Base-by-base conservation (phyloP, 2,329 filamentous ascomycete genomes). In the Fusarium transvaalense region DNA sequence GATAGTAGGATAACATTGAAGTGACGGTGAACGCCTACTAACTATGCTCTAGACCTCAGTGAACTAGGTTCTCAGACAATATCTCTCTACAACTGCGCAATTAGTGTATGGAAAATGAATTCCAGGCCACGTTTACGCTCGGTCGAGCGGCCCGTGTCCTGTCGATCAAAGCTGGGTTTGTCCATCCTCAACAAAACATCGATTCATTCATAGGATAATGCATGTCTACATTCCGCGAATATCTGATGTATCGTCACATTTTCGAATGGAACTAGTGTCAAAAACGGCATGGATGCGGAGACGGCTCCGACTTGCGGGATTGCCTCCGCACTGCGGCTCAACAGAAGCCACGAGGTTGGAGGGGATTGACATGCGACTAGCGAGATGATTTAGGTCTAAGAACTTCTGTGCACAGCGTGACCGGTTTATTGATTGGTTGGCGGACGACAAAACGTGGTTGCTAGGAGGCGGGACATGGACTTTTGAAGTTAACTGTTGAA, bases 221-320 rank as follows among this genome's bases (percentile, higher is more conserved):
- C n/a, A 45, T 21, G 23, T 21, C 32, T 6, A 12, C 17, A 23
- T 7, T 6, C 29, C 23, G 32, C 7, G 6, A 21, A 13, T 12
- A 6, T 10, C 15, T 1, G 2, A 17, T 10, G 41, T 27, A 9
- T 23, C 1, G 5, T 10, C 19, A 15, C 21, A 17, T 17, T 31
- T 6, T 6, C 10, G 14, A 15, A 15, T n/a, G 19, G 25, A 48
- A 32, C 46, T 43, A 25, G 34, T 34, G 23, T n/a, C 23, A 2
- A 25, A n/a, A 23, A 37, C 12, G 29, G 41, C 21, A 51, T 48
- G 42, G 21, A 56, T 52, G 61, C 61, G 53, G 61, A 60, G 53
- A 34, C 39, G 39, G 60, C 35, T 38, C 61, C 61, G 47, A 34
- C 19, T 37, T 66, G 56, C 61, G 54, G 61, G 60, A 53, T 47